A percentile compares a stretch with the other conserved stretches of the same genome.
Evolutionary conservation across 495 filamentous ascomycete genomes (phyloP).

Genomic region (Talaromyces liani): DNA sequence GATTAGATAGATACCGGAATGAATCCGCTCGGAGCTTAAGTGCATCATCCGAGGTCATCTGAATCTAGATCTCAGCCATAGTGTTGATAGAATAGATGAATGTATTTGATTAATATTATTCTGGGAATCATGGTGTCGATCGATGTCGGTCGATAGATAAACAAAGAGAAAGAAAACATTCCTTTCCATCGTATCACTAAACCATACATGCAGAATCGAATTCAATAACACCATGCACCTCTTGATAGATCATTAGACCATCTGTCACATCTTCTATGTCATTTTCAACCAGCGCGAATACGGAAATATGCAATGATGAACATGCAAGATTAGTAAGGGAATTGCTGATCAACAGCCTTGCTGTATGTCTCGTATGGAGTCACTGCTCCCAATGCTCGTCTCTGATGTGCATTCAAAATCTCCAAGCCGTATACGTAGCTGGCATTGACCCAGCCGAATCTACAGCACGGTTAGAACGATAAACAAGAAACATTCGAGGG

Average conservation of each 20-base stretch:
- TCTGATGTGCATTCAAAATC: conserved; percentile 76
- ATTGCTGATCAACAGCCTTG: conserved; percentile 29
- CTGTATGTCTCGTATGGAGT: conserved; percentile 70
- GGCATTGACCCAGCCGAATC: conserved; percentile 98
- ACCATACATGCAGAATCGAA: background rate
- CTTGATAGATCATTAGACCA: background rate
- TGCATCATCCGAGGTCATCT: background rate
- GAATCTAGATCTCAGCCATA: background rate
- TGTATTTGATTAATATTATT: background rate
- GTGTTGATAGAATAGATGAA: background rate
- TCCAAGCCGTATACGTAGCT: conserved; percentile 87
- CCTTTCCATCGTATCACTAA: background rate
- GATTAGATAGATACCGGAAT: background rate
- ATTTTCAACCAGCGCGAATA: background rate
- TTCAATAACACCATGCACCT: background rate
- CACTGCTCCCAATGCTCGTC: conserved; percentile 73
- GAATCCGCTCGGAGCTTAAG: background rate
- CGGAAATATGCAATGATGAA: background rate
- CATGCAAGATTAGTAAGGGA: conserved; percentile 9
- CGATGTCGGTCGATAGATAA: background rate
- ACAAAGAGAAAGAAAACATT: background rate
- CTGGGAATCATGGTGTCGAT: background rate
- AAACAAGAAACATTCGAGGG: background rate
- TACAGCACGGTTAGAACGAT: conserved; percentile 33
- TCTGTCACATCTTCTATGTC: background rate